Base-by-base conservation (phyloP, 2,329 filamentous ascomycete genomes). In the Alternaria sp. region DNA sequence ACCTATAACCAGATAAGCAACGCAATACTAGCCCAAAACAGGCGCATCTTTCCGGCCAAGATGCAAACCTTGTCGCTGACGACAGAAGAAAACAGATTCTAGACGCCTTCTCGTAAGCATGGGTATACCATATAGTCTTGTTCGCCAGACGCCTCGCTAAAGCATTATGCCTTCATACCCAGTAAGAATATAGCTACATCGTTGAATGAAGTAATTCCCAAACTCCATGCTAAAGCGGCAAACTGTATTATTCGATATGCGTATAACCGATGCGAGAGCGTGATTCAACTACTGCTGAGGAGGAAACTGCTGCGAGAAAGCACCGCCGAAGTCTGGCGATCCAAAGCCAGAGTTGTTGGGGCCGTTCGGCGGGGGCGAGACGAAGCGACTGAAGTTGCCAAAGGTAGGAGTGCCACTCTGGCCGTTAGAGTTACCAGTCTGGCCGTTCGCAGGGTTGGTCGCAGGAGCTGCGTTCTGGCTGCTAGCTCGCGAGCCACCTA, bases 141-240 rank as follows among this genome's bases (percentile, higher is more conserved):
- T 52, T 52, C 58, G 51, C 61, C 58, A 56, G 58, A 63, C 61
- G 61, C 61, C 61, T 49, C 49, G 61, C 61, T 61, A 61, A 63
- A 51, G 44, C 14, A 54, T 23, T 44, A 31, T 50, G 39, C 41
- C 17, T 52, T 40, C 45, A 50, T 54, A 24, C 49, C 56, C 40
- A 50, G 44, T 54, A 53, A 44, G 33, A 28, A 41, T 24, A 34
- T 51, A 39, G 29, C 14, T 42, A 37, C n/a, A 29, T 39, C 34
- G 39, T 48, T 11, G 11, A 29, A 44, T 56, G 41, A 61, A 61
- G 31, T 51, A 39, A 54, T 41, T 42, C 48, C 59, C 40, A 11
- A 46, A 62, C 59, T 42, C 59, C 59, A 31, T 56, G 51, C 56
- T 59, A 61, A 61, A 49, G 40, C 52, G 39, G 51, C 56, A 55